A percentile compares a stretch with the other conserved stretches of the same genome.
phyloP scores from a whole-genome alignment of 352 stramenopile genomes.

The Globisporangium nunn region DNA sequence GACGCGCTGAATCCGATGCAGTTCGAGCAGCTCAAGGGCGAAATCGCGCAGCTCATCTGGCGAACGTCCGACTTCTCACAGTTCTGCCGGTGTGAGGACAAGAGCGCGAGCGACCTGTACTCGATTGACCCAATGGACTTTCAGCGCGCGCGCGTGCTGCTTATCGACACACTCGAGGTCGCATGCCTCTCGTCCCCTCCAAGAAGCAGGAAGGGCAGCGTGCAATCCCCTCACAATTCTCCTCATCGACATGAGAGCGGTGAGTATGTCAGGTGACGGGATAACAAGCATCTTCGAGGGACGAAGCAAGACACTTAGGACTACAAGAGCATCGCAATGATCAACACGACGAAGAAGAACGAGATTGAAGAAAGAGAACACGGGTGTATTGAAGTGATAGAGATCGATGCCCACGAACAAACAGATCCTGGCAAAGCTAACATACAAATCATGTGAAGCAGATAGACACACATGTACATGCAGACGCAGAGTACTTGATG shows the following conservation, averaged over 20 bases:
- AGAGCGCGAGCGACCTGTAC: slow-evolving; percentile 41
- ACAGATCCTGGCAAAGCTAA: too few relatives aligned
- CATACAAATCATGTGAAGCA: too few relatives aligned
- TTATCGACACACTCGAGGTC: slow-evolving; percentile 53
- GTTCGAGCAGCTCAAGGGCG: slow-evolving; percentile 45
- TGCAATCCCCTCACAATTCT: not conserved
- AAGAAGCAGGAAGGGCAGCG: not conserved
- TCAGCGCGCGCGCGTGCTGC: slow-evolving; percentile 41
- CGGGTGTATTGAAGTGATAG: too few relatives aligned
- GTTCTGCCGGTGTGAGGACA: slow-evolving; percentile 27
- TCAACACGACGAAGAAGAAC: too few relatives aligned
- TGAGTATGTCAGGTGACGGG: too few relatives aligned
- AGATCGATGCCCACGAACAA: too few relatives aligned
- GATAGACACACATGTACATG: not conserved
- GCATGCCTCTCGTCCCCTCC: slow-evolving; percentile 3
- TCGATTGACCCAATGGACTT: slow-evolving; percentile 68
- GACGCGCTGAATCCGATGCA: slow-evolving; percentile 25
- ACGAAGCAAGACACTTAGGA: too few relatives aligned
- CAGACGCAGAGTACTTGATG: slow-evolving; percentile 1
- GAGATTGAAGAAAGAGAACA: too few relatives aligned
- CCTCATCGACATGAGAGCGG: too few relatives aligned
- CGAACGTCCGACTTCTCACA: slow-evolving; percentile 50
- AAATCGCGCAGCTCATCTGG: slow-evolving; percentile 51
- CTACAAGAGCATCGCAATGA: too few relatives aligned
- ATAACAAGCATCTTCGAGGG: too few relatives aligned